These are phyloP conservation scores for Citrus mangshanensis DNA, from an alignment of 345 rosid genomes.

Conservation along the genomic window DNA sequence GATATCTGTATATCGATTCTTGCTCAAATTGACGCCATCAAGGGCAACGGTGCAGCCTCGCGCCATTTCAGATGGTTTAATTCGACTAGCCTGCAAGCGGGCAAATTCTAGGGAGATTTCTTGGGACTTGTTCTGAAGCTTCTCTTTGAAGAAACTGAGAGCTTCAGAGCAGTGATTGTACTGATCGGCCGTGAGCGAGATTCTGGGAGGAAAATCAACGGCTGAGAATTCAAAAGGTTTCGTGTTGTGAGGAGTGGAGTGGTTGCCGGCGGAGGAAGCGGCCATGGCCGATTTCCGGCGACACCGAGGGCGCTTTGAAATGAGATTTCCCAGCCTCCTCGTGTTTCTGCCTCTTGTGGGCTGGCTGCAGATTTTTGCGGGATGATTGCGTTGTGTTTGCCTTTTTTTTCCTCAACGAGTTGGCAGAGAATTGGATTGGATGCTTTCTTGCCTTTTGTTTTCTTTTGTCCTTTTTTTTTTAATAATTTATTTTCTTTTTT, in stretches of 20 bases:
- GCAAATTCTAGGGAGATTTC: conserved; percentile 53
- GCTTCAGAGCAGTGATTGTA: conserved; percentile 57
- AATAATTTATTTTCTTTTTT: background rate
- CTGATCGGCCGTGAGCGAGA: conserved; percentile 60
- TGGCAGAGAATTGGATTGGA: background rate
- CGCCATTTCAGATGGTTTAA: conserved; percentile 47
- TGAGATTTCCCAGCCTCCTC: conserved; percentile 49
- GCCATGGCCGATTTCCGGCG: conserved; percentile 52
- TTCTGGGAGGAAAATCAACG: conserved; percentile 52
- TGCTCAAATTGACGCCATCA: conserved; percentile 49
- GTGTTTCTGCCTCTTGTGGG: background rate
- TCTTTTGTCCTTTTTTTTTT: background rate
- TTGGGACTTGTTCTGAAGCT: conserved; percentile 35
- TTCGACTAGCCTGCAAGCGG: conserved; percentile 55
- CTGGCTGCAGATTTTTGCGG: background rate
- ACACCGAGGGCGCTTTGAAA: conserved; percentile 28
- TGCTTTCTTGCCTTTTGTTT: background rate
- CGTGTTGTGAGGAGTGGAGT: conserved; percentile 1
- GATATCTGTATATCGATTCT: conserved; percentile 71
- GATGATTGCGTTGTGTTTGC: background rate
- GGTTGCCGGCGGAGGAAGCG: conserved; percentile 26
- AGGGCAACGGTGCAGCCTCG: conserved; percentile 54
- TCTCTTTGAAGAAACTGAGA: conserved; percentile 43
- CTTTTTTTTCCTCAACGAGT: background rate
- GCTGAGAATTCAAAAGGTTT: conserved; percentile 40